Evolutionary conservation across 1,284 basidiomycete genomes (phyloP).

Genomic region (Microbotryum intermedium): DNA sequence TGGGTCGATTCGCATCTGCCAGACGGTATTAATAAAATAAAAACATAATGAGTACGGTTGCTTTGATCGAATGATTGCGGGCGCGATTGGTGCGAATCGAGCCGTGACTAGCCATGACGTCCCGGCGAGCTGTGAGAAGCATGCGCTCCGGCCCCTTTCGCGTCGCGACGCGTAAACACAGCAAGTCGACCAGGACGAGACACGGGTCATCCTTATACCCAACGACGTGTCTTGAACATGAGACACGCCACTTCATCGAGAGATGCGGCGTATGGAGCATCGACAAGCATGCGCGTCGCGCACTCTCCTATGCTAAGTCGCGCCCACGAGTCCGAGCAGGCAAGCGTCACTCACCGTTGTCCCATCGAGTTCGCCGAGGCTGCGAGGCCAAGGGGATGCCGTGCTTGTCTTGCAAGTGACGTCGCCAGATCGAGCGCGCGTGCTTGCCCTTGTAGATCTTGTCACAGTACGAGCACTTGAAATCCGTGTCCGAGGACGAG

Average conservation of each 20-base stretch:
- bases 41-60: no score
- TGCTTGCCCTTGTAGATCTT: conserved; percentile 48
- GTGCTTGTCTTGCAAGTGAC: conserved; percentile 51
- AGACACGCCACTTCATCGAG: no score
- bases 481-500: conserved; percentile 20
- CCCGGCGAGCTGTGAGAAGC: not conserved
- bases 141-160: no score
- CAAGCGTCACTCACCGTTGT: conserved; percentile 40
- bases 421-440: conserved; percentile 47
- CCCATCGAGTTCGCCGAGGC: conserved; percentile 48
- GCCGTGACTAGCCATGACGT: not conserved
- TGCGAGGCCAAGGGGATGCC: conserved; percentile 46
- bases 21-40: not conserved
- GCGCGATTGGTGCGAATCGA: not conserved
- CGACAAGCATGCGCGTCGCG: no score
- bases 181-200: no score
- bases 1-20: conserved; percentile 45
- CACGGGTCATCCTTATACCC: no score
- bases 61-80: no score
- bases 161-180: no score
- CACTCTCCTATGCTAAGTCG: no score
- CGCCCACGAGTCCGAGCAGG: not conserved
- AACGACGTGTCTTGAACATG: no score
- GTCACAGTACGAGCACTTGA: conserved; percentile 43
- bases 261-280: no score